These are phyloP conservation scores for Inga leiocalycina DNA, from an alignment of 306 rosid species.

Conservation along the genomic window DNA sequence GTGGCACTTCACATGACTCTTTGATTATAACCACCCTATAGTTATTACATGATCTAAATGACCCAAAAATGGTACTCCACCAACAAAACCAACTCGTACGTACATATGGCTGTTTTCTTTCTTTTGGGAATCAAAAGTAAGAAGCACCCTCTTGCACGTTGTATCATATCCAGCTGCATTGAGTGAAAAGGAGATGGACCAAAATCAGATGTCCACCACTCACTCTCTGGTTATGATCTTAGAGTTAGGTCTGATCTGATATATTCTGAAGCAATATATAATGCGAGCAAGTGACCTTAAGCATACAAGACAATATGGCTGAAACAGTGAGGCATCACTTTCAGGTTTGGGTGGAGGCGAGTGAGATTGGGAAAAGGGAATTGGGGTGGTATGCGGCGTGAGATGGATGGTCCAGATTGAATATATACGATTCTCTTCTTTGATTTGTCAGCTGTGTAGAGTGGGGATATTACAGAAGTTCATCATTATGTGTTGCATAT, in stretches of 20 bases:
- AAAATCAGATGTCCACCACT: neutral
- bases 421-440: neutral
- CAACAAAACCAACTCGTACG: neutral
- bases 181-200: neutral
- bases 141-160: neutral
- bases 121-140: neutral
- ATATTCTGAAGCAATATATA: neutral
- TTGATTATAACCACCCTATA: neutral
- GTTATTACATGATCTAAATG: neutral
- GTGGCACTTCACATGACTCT: neutral
- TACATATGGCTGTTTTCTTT: neutral
- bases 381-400: neutral
- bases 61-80: conserved; percentile 21
- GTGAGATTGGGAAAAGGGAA: neutral
- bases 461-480: neutral
- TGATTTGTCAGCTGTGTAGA: neutral
- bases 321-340: conserved; percentile 24
- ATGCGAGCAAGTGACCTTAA: neutral
- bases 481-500: conserved; percentile 13
- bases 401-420: conserved; percentile 18
- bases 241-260: no score
- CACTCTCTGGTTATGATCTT: neutral
- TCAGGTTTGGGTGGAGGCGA: conserved; percentile 4
- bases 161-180: neutral
- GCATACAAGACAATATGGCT: neutral